A percentile compares a stretch with the other conserved stretches of the same genome.
Evolutionary conservation across 176 grass and related monocot species (phyloP).

Genomic region (Calamus simplicifolius): DNA sequence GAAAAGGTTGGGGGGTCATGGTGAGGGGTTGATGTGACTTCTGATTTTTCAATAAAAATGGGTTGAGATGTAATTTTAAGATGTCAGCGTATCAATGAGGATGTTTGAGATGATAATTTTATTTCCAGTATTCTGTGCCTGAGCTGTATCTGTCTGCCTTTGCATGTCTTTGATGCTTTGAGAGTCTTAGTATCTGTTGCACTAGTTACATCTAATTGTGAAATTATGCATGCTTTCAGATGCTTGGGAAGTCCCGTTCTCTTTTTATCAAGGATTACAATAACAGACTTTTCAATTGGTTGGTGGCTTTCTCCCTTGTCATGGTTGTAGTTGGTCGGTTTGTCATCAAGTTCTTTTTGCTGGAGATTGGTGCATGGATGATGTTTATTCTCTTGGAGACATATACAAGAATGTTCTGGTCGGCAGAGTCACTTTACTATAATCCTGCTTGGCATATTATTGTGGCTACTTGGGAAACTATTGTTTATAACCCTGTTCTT

Average conservation of each 20-base stretch:
- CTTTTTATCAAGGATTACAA: conserved; percentile 94
- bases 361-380: conserved; percentile 74
- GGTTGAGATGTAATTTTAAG: too few species aligned
- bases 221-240: conserved; percentile 38
- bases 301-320: conserved; percentile 66
- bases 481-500: conserved; percentile 83
- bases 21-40: too few species aligned
- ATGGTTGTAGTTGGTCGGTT: conserved; percentile 80
- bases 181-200: too few species aligned
- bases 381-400: conserved; percentile 89
- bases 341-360: conserved; percentile 62
- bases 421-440: conserved; percentile 70
- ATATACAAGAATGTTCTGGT: conserved; percentile 89
- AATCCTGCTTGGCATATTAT: conserved; percentile 79
- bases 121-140: too few species aligned
- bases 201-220: conserved; percentile 7
- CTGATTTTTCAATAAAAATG: too few species aligned
- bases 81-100: too few species aligned
- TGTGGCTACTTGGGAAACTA: conserved; percentile 68
- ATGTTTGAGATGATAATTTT: too few species aligned
- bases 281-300: conserved; percentile 79
- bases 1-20: too few species aligned
- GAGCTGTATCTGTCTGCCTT: too few species aligned
- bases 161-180: too few species aligned
- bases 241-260: conserved; percentile 51